Evolutionary conservation across 306 rosid species (phyloP).

Genomic region (Boehmeria nivea): DNA sequence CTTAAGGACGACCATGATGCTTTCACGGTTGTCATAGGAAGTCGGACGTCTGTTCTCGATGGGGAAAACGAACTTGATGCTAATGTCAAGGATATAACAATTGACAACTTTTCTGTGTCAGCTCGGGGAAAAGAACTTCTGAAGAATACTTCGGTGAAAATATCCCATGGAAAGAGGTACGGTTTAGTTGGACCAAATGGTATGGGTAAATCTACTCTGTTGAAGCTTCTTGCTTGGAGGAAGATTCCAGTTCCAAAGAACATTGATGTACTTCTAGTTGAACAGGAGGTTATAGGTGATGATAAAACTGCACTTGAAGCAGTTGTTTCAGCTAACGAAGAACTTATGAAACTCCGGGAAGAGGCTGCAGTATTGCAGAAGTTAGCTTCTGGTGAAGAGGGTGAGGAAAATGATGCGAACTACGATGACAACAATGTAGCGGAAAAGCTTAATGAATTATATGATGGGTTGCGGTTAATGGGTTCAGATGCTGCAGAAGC

Average conservation of each 20-base stretch:
- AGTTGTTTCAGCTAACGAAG: constrained; percentile 74
- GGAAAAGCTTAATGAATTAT: constrained; percentile 63
- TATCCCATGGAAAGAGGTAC: constrained; percentile 62
- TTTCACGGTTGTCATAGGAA: constrained; percentile 65
- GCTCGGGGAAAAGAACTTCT: constrained; percentile 53
- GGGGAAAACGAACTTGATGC: constrained; percentile 58
- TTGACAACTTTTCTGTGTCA: constrained; percentile 47
- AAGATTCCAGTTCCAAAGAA: constrained; percentile 76
- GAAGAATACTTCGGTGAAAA: constrained; percentile 46
- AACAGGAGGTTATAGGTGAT: constrained; percentile 75
- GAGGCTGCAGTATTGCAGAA: constrained; percentile 57
- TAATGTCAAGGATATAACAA: constrained; percentile 51
- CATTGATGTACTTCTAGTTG: constrained; percentile 76
- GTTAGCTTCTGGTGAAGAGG: constrained; percentile 30
- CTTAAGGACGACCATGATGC: constrained; percentile 70
- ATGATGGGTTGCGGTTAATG: constrained; percentile 48
- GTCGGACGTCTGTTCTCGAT: constrained; percentile 53
- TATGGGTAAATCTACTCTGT: constrained; percentile 67
- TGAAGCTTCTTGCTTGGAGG: constrained; percentile 88
- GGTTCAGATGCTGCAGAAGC: constrained; percentile 77
- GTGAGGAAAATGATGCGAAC: constrained; percentile 26
- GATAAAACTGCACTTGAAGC: constrained; percentile 60
- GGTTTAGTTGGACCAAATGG: constrained; percentile 74
- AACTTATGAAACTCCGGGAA: constrained; percentile 50
- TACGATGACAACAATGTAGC: constrained; percentile 43